phyloP scores from a whole-genome alignment of 495 filamentous ascomycete species.

The Jackrogersella minutella region DNA sequence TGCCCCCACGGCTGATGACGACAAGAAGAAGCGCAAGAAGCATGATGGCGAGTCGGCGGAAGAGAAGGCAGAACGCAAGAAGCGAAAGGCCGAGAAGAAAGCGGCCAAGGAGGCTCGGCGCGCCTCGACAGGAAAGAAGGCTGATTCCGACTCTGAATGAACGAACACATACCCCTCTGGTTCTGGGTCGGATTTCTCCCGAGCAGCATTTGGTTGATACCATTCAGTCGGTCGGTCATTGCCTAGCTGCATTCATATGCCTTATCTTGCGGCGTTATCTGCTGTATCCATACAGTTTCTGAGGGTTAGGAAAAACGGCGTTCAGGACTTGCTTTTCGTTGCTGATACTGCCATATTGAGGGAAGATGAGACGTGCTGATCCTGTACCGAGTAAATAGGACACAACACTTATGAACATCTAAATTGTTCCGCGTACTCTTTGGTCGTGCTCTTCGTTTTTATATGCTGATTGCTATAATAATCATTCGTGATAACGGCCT shows the following conservation, averaged over 20 bases:
- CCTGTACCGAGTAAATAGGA: conserved; percentile 20
- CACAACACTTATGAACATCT: conserved; percentile 16
- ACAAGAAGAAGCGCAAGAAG: conserved; percentile 80
- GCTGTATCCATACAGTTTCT: conserved; percentile 39
- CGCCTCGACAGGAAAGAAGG: conserved; percentile 42
- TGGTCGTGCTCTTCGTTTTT: no score
- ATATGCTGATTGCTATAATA: no score
- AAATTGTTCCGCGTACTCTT: conserved; percentile 5
- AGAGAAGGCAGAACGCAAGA: conserved; percentile 77
- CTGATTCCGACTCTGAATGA: conserved; percentile 46
- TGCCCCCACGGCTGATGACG: conserved; percentile 50
- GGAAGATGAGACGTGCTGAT: conserved; percentile 5
- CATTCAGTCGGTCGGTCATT: conserved; percentile 32
- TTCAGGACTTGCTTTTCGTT: conserved; percentile 28
- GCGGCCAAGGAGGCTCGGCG: conserved; percentile 68
- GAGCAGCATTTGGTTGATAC: conserved; percentile 42
- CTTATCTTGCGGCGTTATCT: conserved; percentile 34
- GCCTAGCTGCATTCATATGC: conserved; percentile 35
- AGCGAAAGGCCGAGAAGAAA: conserved; percentile 77
- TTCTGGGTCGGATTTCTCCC: conserved; percentile 16
- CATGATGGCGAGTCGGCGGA: conserved; percentile 82
- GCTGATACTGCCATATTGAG: conserved; percentile 4
- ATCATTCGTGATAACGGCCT: no score
- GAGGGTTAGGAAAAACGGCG: conserved; percentile 36
- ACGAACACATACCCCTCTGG: background rate